phyloP scores from a whole-genome alignment of 257 asterid species.

The Ligustrum vulgare region DNA sequence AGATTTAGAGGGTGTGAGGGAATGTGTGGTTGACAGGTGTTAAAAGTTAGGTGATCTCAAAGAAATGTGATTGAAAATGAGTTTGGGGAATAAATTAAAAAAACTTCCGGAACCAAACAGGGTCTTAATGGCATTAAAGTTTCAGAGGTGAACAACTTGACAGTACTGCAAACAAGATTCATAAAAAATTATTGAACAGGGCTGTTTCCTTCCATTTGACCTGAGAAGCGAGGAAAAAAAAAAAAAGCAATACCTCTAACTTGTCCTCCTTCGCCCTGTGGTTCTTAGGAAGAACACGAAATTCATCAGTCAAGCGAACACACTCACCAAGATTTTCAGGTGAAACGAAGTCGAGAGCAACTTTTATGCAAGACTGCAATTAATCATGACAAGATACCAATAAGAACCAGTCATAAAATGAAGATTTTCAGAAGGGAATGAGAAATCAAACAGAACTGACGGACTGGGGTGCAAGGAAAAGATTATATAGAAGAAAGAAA shows the following conservation, averaged over 20 bases:
- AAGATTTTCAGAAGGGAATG: conserved; percentile 9
- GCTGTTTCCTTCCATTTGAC: not conserved
- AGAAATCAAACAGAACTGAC: conserved; percentile 10
- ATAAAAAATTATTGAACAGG: not conserved
- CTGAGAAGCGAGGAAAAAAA: not conserved
- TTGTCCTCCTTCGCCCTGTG: conserved; percentile 74
- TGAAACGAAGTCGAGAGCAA: conserved; percentile 78
- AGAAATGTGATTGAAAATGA: too few species aligned
- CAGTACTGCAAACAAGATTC: not conserved
- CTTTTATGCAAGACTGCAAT: conserved; percentile 72
- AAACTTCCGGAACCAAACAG: too few species aligned
- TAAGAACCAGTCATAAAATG: not conserved
- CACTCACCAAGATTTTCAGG: conserved; percentile 74
- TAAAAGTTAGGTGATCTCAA: too few species aligned
- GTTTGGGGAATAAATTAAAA: too few species aligned
- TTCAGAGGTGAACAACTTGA: not conserved
- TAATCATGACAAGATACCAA: conserved; percentile 11
- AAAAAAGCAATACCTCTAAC: conserved; percentile 52
- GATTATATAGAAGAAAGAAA: not conserved
- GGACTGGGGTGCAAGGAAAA: conserved; percentile 1
- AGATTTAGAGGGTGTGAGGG: too few species aligned
- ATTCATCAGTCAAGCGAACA: conserved; percentile 58
- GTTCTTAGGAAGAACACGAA: conserved; percentile 56
- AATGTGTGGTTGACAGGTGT: too few species aligned
- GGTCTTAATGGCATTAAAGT: not conserved